Base-by-base conservation (phyloP, 2,329 filamentous ascomycete genomes). In the Penicillium verrucosum region DNA sequence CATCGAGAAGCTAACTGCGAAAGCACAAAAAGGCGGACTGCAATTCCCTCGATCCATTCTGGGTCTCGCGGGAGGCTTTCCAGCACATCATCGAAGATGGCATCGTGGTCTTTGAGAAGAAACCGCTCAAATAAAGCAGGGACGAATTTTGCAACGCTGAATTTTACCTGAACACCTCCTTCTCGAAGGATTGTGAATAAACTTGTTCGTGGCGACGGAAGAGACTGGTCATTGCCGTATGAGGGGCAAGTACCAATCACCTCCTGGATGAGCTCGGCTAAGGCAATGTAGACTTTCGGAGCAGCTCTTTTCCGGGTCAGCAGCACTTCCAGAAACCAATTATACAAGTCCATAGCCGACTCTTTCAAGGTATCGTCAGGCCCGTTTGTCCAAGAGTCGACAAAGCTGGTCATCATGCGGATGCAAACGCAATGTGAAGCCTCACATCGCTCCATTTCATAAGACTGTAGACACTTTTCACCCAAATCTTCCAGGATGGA, bases 51-150 rank as follows among this genome's bases (percentile, higher is more conserved):
- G 12, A 81, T 75, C 73, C 86, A 87, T 32, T 86, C 83, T 5
- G 83, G 78, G 61, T 95, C 86, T 3, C 81, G 81, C 0, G 93
- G 91, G n/a, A 99, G 79, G 63, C 82, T 89, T 18, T 84, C 80
- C n/a, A 95, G 78, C 12, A 99, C 82, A 68, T 97, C 91, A 36
- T 91, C 81, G 61, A 97, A 91, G 14, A 97, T 85, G 6, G 86
- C 84, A 56, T 95, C 90, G 65, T 99, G 94, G 44, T 88, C 81
- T 63, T 88, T 88, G 1, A 97, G 80, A n/a, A 92, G 81, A 67
- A 89, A 97, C 1, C 89, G 81, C 12, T 85, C 83, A 71, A 99
- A 99, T 27, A 99, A 80, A 6, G 80, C 78, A 0, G 90, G 84
- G 18, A 97, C 78, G 3, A 82, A 81, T 54, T 84, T 79, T 0